These are phyloP conservation scores for Clavulina sp. DNA, from an alignment of 768 basidiomycete genomes.

Conservation along the genomic window DNA sequence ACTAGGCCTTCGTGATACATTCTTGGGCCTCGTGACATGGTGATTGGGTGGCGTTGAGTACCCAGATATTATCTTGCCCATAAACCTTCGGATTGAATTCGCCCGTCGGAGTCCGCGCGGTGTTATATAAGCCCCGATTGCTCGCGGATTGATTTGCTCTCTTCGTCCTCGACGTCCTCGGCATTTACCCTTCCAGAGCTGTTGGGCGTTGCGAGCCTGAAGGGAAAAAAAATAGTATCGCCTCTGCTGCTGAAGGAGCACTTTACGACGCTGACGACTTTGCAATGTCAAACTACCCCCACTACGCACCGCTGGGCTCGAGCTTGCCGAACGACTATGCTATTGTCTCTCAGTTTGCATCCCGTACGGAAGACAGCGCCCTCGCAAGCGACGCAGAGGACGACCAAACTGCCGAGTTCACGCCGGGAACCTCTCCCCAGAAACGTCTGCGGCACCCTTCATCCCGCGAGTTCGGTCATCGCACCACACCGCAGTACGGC, in stretches of 20 bases:
- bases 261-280: background rate
- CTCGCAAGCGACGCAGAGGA: background rate
- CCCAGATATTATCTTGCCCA: too few relatives aligned
- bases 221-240: background rate
- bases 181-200: background rate
- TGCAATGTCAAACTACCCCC: background rate
- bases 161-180: background rate
- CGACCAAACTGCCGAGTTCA: background rate
- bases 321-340: constrained; percentile 2
- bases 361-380: background rate
- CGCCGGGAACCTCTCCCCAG: background rate
- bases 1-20: too few relatives aligned
- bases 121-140: too few relatives aligned
- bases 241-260: background rate
- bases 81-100: too few relatives aligned
- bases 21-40: too few relatives aligned
- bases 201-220: too few relatives aligned
- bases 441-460: background rate
- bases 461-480: background rate
- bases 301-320: background rate
- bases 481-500: background rate
- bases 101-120: too few relatives aligned
- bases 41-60: too few relatives aligned
- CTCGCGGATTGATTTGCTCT: background rate
- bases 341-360: background rate